Percentiles rank a stretch among this genome's conserved stretches.
phyloP scores from a whole-genome alignment of 2,329 filamentous ascomycete species.

The Monosporascus sp. region DNA sequence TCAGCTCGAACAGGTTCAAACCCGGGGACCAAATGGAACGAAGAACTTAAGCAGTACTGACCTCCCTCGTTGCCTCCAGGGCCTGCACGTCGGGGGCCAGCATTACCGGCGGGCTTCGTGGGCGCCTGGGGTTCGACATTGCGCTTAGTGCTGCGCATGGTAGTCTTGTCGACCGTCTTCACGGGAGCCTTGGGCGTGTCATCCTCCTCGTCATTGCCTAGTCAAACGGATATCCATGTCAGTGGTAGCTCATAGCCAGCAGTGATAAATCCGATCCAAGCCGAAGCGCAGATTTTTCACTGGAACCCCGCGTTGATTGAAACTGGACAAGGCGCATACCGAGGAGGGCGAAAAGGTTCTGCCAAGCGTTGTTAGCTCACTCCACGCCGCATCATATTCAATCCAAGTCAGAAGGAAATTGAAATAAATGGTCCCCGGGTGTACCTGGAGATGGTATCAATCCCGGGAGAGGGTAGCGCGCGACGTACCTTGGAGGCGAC shows the following conservation, averaged over 20 bases:
- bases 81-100: slow-evolving; percentile 49
- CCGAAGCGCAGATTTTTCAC: slow-evolving; percentile 15
- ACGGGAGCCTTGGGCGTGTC: slow-evolving; percentile 76
- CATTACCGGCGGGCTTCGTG: slow-evolving; percentile 33
- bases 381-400: too few species aligned
- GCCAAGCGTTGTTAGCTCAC: slow-evolving; percentile 19
- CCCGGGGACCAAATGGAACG: slow-evolving; percentile 6
- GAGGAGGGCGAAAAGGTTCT: slow-evolving; percentile 99
- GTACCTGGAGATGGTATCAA: background rate
- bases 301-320: slow-evolving; percentile 3
- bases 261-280: background rate
- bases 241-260: slow-evolving; percentile 7
- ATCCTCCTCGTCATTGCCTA: slow-evolving; percentile 60
- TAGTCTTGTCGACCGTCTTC: slow-evolving; percentile 83
- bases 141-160: slow-evolving; percentile 73
- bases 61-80: slow-evolving; percentile 79
- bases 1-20: slow-evolving; percentile 12
- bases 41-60: slow-evolving; percentile 43
- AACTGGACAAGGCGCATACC: slow-evolving; percentile 56
- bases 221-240: slow-evolving; percentile 19
- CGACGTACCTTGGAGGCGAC: slow-evolving; percentile 54
- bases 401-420: too few species aligned
- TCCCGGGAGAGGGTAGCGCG: background rate
- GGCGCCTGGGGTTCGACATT: slow-evolving; percentile 74
- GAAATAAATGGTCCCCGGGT: too few species aligned